Percentiles rank a stretch among this genome's conserved stretches.
phyloP scores from a whole-genome alignment of 2,329 filamentous ascomycete genomes.

The Tolypocladium paradoxum region DNA sequence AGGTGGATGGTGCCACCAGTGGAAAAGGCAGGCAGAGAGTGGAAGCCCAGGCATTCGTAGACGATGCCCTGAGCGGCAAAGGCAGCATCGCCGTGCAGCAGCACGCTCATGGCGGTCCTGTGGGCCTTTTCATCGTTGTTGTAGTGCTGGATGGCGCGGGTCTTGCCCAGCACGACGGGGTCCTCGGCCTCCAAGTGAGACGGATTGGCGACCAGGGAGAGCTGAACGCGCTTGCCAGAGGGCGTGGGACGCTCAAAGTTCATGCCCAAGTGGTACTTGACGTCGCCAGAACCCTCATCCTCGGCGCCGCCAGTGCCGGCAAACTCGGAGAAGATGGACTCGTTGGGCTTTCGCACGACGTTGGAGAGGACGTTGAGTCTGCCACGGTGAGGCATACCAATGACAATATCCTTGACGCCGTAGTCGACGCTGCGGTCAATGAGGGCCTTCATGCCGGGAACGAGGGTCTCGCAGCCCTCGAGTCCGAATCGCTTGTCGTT shows the following conservation, averaged over 20 bases:
- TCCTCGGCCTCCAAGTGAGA: slow-evolving; percentile 98
- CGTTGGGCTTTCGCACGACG: slow-evolving; percentile 97
- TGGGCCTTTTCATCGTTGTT: slow-evolving; percentile 92
- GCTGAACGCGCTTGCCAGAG: slow-evolving; percentile 97
- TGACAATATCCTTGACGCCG: slow-evolving; percentile 97
- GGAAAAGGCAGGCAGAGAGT: slow-evolving; percentile 89
- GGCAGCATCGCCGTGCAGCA: slow-evolving; percentile 94
- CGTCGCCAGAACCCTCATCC: slow-evolving; percentile 94
- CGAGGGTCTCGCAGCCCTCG: slow-evolving; percentile 91
- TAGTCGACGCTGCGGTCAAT: slow-evolving; percentile 98
- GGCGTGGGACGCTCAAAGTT: slow-evolving; percentile 98
- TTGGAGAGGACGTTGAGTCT: slow-evolving; percentile 97
- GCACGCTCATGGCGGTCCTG: slow-evolving; percentile 83
- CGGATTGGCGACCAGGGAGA: slow-evolving; percentile 95
- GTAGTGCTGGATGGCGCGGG: slow-evolving; percentile 95
- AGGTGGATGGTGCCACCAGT: slow-evolving; percentile 96
- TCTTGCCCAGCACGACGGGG: slow-evolving; percentile 94
- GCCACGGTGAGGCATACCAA: slow-evolving; percentile 98
- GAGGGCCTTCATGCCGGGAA: slow-evolving; percentile 97
- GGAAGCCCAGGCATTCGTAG: slow-evolving; percentile 97
- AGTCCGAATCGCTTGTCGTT: slow-evolving; percentile 99
- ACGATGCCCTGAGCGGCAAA: slow-evolving; percentile 95
- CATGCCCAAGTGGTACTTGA: slow-evolving; percentile 99
- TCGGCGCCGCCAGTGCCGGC: slow-evolving; percentile 76
- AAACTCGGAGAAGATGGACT: slow-evolving; percentile 99